Percentiles rank a stretch among this genome's conserved stretches.
Conservation (phyloP, 805 yeast genomes). For the Lipomyces chichibuensis region DNA sequence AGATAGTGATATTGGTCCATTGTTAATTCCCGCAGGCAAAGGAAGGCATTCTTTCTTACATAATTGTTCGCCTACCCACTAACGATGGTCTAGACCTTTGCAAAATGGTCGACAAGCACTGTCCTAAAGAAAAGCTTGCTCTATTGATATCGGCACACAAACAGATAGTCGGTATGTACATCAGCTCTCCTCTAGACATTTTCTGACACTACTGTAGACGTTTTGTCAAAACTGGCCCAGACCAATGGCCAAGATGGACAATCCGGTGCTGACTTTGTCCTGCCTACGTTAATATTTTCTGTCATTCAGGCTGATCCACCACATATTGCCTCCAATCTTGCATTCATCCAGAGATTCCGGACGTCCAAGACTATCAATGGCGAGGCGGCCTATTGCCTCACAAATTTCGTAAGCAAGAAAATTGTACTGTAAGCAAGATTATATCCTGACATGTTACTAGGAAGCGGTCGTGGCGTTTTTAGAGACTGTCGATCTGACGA, state of each 20-base stretch:
- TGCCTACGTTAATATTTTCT: slow-evolving; percentile 47
- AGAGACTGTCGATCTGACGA: slow-evolving; percentile 43
- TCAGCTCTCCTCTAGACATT: neutral
- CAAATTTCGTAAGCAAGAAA: slow-evolving; percentile 42
- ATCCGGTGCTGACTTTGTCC: slow-evolving; percentile 46
- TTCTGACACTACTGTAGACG: slow-evolving; percentile 12
- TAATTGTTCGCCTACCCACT: slow-evolving; percentile 10
- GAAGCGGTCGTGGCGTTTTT: slow-evolving; percentile 50
- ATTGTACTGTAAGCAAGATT: neutral
- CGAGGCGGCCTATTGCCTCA: slow-evolving; percentile 48
- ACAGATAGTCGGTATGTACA: slow-evolving; percentile 41
- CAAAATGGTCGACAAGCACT: slow-evolving; percentile 39
- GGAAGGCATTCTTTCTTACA: slow-evolving; percentile 15
- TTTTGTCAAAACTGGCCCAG: slow-evolving; percentile 14
- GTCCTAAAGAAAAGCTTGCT: slow-evolving; percentile 45
- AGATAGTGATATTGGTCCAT: slow-evolving; percentile 19
- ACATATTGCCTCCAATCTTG: slow-evolving; percentile 45
- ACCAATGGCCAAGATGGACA: slow-evolving; percentile 33
- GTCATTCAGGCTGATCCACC: slow-evolving; percentile 42
- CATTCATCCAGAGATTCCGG: slow-evolving; percentile 48
- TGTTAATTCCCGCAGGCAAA: slow-evolving; percentile 29
- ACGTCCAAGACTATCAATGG: slow-evolving; percentile 44
- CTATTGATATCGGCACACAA: slow-evolving; percentile 45
- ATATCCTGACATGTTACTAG: neutral
- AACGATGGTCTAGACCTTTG: slow-evolving; percentile 21